Evolutionary conservation across 2,329 filamentous ascomycete species (phyloP), one percentile per base, ranked within the genome.

Genomic region (Ascochyta rabiei): DNA sequence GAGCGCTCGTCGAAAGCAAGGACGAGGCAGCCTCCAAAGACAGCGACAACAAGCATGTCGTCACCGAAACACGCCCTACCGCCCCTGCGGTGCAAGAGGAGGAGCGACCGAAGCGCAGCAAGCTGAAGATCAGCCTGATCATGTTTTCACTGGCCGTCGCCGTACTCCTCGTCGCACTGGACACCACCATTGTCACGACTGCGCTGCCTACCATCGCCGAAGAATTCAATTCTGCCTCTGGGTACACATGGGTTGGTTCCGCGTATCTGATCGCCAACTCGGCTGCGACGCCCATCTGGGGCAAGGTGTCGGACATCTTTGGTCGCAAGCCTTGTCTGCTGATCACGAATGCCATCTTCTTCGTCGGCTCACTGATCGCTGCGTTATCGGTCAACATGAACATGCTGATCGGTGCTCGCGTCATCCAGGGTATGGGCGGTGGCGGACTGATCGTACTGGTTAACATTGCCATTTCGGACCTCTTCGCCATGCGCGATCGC

Each of bases 261-360:
- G 78, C 81, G 7, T 84, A 82, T 56, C 65, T 82, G 1, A 76
- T 84, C 18, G 78, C 77, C 35, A 78, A 77, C 56, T 74, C 80
- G 4, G 80, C 80, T 0, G 73, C 81, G 18, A 82, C 82, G 2
- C 83, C 83, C 2, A 77, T 83, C 28, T 87, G 84, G 83, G 84
- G 84, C 19, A 87, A 87, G 64, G 74, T 87, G 19, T 85, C 83
- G 39, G 87, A 89, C 75, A 88, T 89, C 53, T 89, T 84, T 74
- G 86, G 87, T 2, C 79, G 87, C 35, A 89, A 89, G 63, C 82
- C 81, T 12, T 80, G 87, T 43, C 75, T 89, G 26, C 74, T 89
- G 13, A 62, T 82, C 3, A 85, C 85, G 16, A 86, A 87, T 54
- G 73, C 80, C 16, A 74, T 86, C 21, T 89, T 89, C 75, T 80